These are phyloP conservation scores for Grosmannia huntii DNA, from an alignment of 2,329 filamentous ascomycete genomes.

Conservation along the genomic window DNA sequence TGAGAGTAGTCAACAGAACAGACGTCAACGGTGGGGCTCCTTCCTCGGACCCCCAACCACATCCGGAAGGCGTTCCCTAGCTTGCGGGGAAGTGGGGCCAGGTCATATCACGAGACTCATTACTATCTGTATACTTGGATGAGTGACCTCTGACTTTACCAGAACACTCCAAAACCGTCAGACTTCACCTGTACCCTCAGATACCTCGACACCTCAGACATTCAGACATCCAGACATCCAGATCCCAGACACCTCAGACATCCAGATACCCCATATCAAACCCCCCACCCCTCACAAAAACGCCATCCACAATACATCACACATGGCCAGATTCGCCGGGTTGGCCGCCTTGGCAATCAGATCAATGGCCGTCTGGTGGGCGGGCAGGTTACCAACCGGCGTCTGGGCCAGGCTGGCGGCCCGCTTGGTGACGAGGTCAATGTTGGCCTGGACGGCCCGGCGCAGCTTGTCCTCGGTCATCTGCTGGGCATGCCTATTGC, in stretches of 20 bases:
- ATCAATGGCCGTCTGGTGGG: slow-evolving; percentile 95
- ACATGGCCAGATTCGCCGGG: slow-evolving; percentile 74
- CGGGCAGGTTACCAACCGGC: slow-evolving; percentile 70
- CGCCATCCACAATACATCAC: slow-evolving; percentile 94
- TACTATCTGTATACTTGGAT: neutral
- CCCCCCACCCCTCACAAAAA: slow-evolving; percentile 53
- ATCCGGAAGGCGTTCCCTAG: neutral
- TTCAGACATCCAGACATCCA: no score
- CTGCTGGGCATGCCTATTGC: slow-evolving; percentile 48
- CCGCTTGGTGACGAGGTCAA: slow-evolving; percentile 82
- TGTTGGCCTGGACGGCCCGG: slow-evolving; percentile 55
- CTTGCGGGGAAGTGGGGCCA: no score
- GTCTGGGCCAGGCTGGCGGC: slow-evolving; percentile 72
- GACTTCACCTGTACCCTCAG: no score
- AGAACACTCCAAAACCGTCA: no score
- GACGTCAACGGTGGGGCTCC: neutral
- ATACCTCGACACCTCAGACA: no score
- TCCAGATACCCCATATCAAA: no score
- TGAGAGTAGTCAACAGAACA: no score
- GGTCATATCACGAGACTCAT: no score
- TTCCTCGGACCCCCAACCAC: no score
- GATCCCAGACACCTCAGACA: neutral
- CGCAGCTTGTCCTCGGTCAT: slow-evolving; percentile 54
- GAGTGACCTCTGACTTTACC: no score
- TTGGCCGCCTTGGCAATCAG: slow-evolving; percentile 86